These are phyloP conservation scores for Tolypocladium sp. DNA, from an alignment of 2,329 filamentous ascomycete genomes.

Conservation along the genomic window DNA sequence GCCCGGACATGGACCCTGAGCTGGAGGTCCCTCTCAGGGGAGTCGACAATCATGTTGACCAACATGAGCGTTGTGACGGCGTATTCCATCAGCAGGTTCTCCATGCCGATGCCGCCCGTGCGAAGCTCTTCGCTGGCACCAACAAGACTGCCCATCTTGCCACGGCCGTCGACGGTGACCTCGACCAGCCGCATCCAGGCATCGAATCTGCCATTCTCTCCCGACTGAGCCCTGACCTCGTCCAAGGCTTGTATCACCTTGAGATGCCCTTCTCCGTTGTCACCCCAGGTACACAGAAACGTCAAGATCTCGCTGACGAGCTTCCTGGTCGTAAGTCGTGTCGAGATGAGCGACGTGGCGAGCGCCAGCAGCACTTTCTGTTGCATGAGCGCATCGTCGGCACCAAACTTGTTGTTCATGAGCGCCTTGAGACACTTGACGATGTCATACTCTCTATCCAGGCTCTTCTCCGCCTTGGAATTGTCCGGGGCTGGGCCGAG, in stretches of 20 bases:
- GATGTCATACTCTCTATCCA: conserved; percentile 92
- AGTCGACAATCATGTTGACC: conserved; percentile 94
- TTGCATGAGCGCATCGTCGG: conserved; percentile 86
- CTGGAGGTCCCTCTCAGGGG: conserved; percentile 80
- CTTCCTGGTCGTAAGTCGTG: conserved; percentile 83
- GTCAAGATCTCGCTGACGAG: conserved; percentile 93
- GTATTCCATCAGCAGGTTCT: conserved; percentile 98
- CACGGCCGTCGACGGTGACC: conserved; percentile 90
- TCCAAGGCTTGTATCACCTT: conserved; percentile 94
- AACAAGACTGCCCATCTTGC: conserved; percentile 97
- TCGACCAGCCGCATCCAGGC: conserved; percentile 98
- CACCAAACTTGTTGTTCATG: conserved; percentile 99
- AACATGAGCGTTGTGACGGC: conserved; percentile 89
- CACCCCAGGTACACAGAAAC: conserved; percentile 90
- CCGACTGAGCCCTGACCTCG: conserved; percentile 75
- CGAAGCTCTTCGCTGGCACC: conserved; percentile 94
- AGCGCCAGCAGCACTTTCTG: conserved; percentile 85
- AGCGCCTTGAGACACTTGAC: conserved; percentile 94
- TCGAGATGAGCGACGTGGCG: conserved; percentile 77
- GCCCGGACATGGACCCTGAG: conserved; percentile 89
- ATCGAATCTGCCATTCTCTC: conserved; percentile 92
- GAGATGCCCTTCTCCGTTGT: conserved; percentile 72
- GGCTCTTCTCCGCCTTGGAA: conserved; percentile 60
- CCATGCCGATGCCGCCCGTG: conserved; percentile 94
- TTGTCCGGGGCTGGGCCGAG: conserved; percentile 58